Conservation (phyloP, 148 eudicot genomes). For the Pharnaceum exiguum region DNA sequence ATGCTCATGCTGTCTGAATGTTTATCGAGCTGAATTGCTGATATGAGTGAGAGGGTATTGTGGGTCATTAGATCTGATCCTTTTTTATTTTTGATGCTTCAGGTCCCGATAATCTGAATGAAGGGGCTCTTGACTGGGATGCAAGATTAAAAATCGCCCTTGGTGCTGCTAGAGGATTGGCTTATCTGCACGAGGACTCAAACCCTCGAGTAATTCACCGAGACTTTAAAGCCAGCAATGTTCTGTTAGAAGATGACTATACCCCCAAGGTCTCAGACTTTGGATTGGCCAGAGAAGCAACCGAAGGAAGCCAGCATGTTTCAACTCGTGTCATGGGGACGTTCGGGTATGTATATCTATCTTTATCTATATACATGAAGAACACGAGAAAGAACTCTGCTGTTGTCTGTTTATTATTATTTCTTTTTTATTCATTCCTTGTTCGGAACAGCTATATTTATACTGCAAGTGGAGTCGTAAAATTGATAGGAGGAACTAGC, state of each 20-base stretch:
- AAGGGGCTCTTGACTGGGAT: slow-evolving; percentile 91
- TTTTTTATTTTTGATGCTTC: slow-evolving; percentile 16
- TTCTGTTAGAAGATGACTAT: slow-evolving; percentile 85
- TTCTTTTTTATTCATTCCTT: too few relatives aligned
- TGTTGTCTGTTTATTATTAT: too few relatives aligned
- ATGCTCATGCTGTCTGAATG: too few relatives aligned
- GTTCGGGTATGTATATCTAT: slow-evolving; percentile 62
- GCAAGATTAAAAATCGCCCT: slow-evolving; percentile 93
- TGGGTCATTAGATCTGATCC: background rate
- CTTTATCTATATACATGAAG: slow-evolving; percentile 8
- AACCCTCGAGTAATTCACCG: slow-evolving; percentile 98
- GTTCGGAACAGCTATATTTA: too few relatives aligned
- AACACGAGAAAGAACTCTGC: too few relatives aligned
- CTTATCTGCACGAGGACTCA: slow-evolving; percentile 98
- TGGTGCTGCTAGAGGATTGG: slow-evolving; percentile 98
- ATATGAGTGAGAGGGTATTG: too few relatives aligned
- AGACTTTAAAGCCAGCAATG: slow-evolving; percentile 93
- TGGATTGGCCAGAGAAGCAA: slow-evolving; percentile 98
- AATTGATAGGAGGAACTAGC: too few relatives aligned
- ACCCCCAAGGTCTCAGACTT: slow-evolving; percentile 98
- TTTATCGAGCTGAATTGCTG: too few relatives aligned
- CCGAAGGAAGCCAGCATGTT: slow-evolving; percentile 92
- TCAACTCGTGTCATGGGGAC: slow-evolving; percentile 99
- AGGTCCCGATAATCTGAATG: slow-evolving; percentile 65
- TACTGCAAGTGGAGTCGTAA: too few relatives aligned